These are phyloP conservation scores for Pseudevernia furfuracea DNA, from an alignment of 495 filamentous ascomycete species.

Conservation along the genomic window DNA sequence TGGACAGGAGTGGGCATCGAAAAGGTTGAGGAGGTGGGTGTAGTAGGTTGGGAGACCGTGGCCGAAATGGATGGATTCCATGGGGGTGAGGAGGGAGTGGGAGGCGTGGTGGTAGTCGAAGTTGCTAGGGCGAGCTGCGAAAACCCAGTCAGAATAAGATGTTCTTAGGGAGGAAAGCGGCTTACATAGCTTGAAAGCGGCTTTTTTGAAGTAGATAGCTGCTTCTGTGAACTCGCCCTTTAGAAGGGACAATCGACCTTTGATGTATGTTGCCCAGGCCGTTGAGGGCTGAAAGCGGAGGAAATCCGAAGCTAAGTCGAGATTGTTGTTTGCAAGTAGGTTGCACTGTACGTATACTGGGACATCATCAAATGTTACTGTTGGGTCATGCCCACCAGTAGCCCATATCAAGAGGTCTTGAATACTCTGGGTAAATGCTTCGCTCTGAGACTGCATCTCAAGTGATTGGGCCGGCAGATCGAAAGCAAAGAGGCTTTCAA, in stretches of 20 bases:
- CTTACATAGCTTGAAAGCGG: constrained; percentile 75
- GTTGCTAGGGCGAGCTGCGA: constrained; percentile 40
- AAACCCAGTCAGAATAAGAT: constrained; percentile 21
- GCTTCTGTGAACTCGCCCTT: constrained; percentile 65
- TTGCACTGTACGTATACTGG: constrained; percentile 58
- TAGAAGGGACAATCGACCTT: constrained; percentile 70
- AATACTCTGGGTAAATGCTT: constrained; percentile 42
- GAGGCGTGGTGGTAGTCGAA: constrained; percentile 39
- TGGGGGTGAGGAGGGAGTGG: constrained; percentile 59
- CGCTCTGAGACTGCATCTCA: constrained; percentile 38
- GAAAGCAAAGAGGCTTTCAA: constrained; percentile 44
- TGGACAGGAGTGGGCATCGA: constrained; percentile 64
- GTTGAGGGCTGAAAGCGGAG: constrained; percentile 56
- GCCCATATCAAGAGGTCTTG: constrained; percentile 46
- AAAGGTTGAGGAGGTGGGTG: constrained; percentile 74
- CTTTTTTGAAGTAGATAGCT: constrained; percentile 69
- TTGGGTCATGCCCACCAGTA: constrained; percentile 34
- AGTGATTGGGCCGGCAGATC: constrained; percentile 41
- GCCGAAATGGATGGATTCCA: constrained; percentile 63
- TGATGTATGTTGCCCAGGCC: constrained; percentile 75
- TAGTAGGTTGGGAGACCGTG: constrained; percentile 77
- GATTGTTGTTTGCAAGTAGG: constrained; percentile 58
- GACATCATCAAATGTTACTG: constrained; percentile 41
- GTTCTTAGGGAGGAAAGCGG: background rate
- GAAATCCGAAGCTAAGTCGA: constrained; percentile 71